phyloP scores from a whole-genome alignment of 1,284 basidiomycete genomes.

The Naganishia sp. region DNA sequence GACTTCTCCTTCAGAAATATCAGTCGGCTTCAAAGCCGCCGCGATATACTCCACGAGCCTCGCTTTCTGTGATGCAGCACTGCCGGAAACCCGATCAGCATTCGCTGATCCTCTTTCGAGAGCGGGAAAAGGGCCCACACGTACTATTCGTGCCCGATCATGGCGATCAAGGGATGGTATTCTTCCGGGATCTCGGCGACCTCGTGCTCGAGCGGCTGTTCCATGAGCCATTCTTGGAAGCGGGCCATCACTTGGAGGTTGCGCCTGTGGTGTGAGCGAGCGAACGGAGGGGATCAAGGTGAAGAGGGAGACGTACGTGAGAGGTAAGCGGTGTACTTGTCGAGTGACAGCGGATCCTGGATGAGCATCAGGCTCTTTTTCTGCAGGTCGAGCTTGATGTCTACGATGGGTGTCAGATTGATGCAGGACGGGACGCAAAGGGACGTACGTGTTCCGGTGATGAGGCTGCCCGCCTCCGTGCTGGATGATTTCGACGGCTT shows the following conservation, averaged over 20 bases:
- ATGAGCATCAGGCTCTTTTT: constrained; percentile 25
- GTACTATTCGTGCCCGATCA: constrained; percentile 32
- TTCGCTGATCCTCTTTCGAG: background rate
- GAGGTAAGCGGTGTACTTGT: constrained; percentile 31
- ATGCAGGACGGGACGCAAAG: background rate
- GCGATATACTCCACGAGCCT: constrained; percentile 25
- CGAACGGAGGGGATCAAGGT: background rate
- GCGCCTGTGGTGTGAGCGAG: background rate
- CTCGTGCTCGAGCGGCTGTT: constrained; percentile 15
- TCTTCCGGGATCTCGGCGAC: constrained; percentile 24
- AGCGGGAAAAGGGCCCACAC: background rate
- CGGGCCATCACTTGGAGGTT: constrained; percentile 26
- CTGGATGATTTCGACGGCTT: constrained; percentile 1
- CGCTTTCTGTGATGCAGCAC: background rate
- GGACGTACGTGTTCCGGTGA: constrained; percentile 13
- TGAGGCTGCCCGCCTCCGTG: constrained; percentile 1
- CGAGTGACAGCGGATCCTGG: constrained; percentile 22
- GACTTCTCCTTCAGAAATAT: constrained; percentile 9
- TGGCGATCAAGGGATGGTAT: constrained; percentile 29
- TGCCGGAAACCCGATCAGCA: background rate
- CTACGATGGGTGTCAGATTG: background rate
- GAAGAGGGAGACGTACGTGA: constrained; percentile 15
- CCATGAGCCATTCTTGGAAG: constrained; percentile 32
- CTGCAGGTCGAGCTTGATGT: constrained; percentile 24
- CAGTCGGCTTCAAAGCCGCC: constrained; percentile 24